Evolutionary conservation across 164 flowering plant species (phyloP).

Genomic region (Tetrastigma voinierianum): DNA sequence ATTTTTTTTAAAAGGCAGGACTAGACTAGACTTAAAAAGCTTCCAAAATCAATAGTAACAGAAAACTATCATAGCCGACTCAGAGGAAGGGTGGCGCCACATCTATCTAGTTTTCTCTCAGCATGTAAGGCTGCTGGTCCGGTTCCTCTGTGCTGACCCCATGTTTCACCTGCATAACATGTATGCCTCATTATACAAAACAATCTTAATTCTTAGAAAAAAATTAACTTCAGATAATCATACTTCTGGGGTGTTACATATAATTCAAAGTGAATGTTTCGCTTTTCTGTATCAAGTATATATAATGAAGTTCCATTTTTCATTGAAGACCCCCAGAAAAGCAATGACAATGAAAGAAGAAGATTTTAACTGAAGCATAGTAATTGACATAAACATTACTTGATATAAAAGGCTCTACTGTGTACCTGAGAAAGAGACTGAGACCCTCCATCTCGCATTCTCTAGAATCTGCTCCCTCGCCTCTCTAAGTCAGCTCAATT

Average conservation of each 20-base stretch:
- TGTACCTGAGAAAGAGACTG: slow-evolving; percentile 93
- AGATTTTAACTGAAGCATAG: too few species aligned
- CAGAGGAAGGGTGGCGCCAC: slow-evolving; percentile 27
- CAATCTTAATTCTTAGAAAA: background rate
- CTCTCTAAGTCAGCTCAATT: slow-evolving; percentile 85
- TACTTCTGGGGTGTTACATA: too few species aligned
- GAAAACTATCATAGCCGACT: too few species aligned
- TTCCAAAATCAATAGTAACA: too few species aligned
- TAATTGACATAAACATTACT: too few species aligned
- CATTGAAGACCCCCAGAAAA: too few species aligned
- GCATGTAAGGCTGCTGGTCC: slow-evolving; percentile 67
- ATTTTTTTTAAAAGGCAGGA: too few species aligned
- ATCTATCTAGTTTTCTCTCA: slow-evolving; percentile 67
- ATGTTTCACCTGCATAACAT: slow-evolving; percentile 77
- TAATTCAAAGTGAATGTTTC: too few species aligned
- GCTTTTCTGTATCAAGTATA: too few species aligned
- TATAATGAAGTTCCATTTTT: too few species aligned
- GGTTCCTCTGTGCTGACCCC: slow-evolving; percentile 79
- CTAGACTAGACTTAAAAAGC: too few species aligned
- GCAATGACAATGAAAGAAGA: too few species aligned
- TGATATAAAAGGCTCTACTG: background rate
- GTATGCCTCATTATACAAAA: background rate
- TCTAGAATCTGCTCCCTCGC: slow-evolving; percentile 99
- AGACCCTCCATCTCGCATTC: slow-evolving; percentile 99
- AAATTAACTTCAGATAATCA: background rate